A percentile compares a stretch with the other conserved stretches of the same genome.
These are phyloP conservation scores for Hypoxylon sp. DNA, from an alignment of 2,329 filamentous ascomycete species.

Conservation along the genomic window DNA sequence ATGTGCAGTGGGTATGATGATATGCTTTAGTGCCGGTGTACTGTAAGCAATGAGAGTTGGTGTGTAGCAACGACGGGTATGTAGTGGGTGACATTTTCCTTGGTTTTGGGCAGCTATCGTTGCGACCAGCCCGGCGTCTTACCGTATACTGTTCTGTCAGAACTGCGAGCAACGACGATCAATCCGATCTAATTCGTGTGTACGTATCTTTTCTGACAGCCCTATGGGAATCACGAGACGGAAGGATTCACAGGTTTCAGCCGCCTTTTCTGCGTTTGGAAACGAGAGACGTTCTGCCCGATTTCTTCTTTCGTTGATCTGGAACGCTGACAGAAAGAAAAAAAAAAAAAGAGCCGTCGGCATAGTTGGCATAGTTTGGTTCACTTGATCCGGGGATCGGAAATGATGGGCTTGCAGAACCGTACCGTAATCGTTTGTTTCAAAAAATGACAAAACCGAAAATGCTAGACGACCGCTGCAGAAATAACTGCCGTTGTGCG, in stretches of 20 bases:
- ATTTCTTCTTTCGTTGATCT: conserved; percentile 35
- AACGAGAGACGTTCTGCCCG: conserved; percentile 18
- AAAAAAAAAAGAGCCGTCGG: not conserved
- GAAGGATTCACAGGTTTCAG: conserved; percentile 34
- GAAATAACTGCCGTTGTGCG: conserved; percentile 29
- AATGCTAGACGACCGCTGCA: conserved; percentile 23
- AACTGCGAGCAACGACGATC: conserved; percentile 35
- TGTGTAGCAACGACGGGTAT: conserved; percentile 9
- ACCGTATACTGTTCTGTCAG: conserved; percentile 19
- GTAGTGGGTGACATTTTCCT: conserved; percentile 27
- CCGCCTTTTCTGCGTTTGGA: conserved; percentile 29
- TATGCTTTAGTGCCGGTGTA: conserved; percentile 35
- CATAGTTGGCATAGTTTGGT: conserved; percentile 26
- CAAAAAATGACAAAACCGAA: conserved; percentile 29
- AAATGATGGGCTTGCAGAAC: conserved; percentile 9
- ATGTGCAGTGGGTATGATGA: conserved; percentile 32
- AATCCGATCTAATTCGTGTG: conserved; percentile 36
- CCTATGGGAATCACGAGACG: conserved; percentile 38
- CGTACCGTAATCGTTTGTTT: conserved; percentile 25
- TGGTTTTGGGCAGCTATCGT: conserved; percentile 1
- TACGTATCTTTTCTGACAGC: conserved; percentile 43
- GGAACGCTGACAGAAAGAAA: conserved; percentile 19
- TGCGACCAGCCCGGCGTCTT: conserved; percentile 8
- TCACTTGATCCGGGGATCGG: conserved; percentile 32
- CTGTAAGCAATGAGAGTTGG: conserved; percentile 20